These are phyloP conservation scores for Hyaloperonospora arabidopsidis DNA, from an alignment of 352 stramenopile species.

Conservation along the genomic window DNA sequence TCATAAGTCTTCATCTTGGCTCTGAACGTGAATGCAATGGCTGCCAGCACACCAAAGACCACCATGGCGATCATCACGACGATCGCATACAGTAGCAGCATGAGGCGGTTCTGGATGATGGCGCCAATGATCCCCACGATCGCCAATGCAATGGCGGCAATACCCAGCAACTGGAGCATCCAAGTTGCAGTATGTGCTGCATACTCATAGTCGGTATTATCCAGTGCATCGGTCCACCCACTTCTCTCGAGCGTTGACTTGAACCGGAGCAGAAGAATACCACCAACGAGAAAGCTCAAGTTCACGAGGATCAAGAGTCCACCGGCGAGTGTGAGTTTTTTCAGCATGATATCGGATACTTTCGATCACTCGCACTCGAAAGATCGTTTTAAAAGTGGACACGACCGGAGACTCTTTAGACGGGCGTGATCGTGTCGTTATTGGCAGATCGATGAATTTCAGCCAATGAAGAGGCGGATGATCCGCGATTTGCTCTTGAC, in stretches of 20 bases:
- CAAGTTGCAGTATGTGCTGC: constrained; percentile 37
- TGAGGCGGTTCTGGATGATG: constrained; percentile 50
- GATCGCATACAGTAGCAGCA: constrained; percentile 67
- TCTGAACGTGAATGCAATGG: constrained; percentile 64
- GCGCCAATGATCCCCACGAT: constrained; percentile 60
- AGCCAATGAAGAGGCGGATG: too few species aligned
- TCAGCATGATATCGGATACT: too few species aligned
- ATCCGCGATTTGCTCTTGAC: too few species aligned
- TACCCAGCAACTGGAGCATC: constrained; percentile 44
- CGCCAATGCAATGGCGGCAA: constrained; percentile 46
- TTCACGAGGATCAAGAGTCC: constrained; percentile 72
- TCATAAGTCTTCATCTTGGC: constrained; percentile 61
- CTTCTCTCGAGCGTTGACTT: constrained; percentile 42
- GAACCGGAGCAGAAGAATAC: constrained; percentile 61
- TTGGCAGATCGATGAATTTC: too few species aligned
- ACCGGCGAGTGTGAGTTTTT: constrained; percentile 33
- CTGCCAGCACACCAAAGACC: constrained; percentile 62
- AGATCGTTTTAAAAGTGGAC: neutral
- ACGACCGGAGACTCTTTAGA: constrained; percentile 4
- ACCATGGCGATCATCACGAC: constrained; percentile 64
- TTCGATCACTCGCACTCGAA: too few species aligned
- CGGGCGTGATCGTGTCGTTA: too few species aligned
- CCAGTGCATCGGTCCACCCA: constrained; percentile 69
- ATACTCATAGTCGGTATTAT: constrained; percentile 61
- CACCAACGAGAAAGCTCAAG: constrained; percentile 55